Evolutionary conservation across 176 grass and related monocot genomes (phyloP).

Genomic region (Carex kokanica): DNA sequence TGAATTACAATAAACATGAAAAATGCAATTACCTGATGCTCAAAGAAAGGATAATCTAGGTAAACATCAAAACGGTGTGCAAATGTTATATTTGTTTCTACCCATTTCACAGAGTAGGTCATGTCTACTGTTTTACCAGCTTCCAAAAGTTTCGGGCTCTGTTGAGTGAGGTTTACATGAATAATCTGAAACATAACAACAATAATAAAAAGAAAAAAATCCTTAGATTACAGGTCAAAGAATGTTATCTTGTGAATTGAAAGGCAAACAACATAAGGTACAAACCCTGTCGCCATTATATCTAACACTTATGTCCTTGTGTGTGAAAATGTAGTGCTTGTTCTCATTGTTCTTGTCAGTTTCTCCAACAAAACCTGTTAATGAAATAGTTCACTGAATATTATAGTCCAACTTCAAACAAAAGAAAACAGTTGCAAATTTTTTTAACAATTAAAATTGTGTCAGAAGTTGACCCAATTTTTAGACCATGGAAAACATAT

Average conservation of each 20-base stretch:
- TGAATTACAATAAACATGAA: slow-evolving; percentile 12
- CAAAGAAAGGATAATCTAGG: slow-evolving; percentile 96
- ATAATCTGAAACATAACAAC: slow-evolving; percentile 61
- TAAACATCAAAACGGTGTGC: slow-evolving; percentile 91
- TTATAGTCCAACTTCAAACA: slow-evolving; percentile 29
- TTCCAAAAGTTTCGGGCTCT: slow-evolving; percentile 90
- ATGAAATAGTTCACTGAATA: background rate
- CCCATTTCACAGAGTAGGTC: slow-evolving; percentile 92
- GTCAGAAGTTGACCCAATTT: background rate
- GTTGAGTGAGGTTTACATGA: slow-evolving; percentile 98
- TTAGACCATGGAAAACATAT: background rate
- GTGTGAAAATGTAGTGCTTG: slow-evolving; percentile 89
- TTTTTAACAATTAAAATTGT: background rate
- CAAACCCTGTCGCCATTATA: slow-evolving; percentile 81
- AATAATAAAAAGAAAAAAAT: slow-evolving; percentile 17
- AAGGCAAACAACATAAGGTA: slow-evolving; percentile 19
- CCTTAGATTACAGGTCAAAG: slow-evolving; percentile 13
- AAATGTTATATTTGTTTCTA: slow-evolving; percentile 86
- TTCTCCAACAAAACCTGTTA: slow-evolving; percentile 88
- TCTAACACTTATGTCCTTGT: slow-evolving; percentile 73
- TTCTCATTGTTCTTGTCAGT: slow-evolving; percentile 92
- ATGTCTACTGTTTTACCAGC: slow-evolving; percentile 84
- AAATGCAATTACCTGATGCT: slow-evolving; percentile 76
- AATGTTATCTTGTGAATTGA: slow-evolving; percentile 15
- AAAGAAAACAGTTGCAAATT: slow-evolving; percentile 30